Percentiles rank a stretch among this genome's conserved stretches.
These are phyloP conservation scores for Pseudopediastrum boryanum DNA, from an alignment of 139 green algal species.

Conservation along the genomic window DNA sequence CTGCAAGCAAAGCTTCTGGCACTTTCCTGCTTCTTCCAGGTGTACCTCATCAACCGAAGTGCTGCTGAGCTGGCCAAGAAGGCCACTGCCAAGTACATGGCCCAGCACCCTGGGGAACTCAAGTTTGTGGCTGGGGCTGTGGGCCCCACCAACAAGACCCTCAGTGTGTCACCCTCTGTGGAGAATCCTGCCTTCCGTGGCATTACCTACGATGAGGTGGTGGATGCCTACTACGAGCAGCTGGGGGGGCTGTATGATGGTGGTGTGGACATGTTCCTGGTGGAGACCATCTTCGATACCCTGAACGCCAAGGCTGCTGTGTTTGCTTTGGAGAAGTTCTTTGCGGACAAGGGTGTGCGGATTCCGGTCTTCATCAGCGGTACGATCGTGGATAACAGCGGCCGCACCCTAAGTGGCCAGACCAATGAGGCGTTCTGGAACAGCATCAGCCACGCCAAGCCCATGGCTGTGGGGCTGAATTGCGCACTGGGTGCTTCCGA, in stretches of 20 bases:
- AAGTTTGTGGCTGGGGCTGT: slow-evolving; percentile 96
- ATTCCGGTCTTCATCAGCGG: slow-evolving; percentile 95
- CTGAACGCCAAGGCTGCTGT: slow-evolving; percentile 96
- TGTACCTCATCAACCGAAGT: slow-evolving; percentile 89
- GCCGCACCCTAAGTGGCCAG: slow-evolving; percentile 95
- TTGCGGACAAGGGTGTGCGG: slow-evolving; percentile 76
- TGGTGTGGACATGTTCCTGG: slow-evolving; percentile 95
- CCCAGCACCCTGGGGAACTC: slow-evolving; percentile 66
- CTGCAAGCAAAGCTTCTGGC: too few species aligned
- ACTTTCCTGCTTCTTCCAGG: too few species aligned
- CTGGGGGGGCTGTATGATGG: slow-evolving; percentile 83
- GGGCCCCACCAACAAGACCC: slow-evolving; percentile 96
- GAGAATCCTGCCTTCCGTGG: slow-evolving; percentile 96
- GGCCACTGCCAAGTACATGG: slow-evolving; percentile 74
- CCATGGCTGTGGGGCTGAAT: slow-evolving; percentile 96
- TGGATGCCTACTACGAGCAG: slow-evolving; percentile 95
- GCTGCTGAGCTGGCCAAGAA: slow-evolving; percentile 89
- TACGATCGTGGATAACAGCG: slow-evolving; percentile 96
- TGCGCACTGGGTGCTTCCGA: slow-evolving; percentile 95
- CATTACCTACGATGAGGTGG: slow-evolving; percentile 96
- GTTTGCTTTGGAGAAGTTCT: slow-evolving; percentile 94
- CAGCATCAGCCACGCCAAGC: slow-evolving; percentile 89
- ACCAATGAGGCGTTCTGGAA: slow-evolving; percentile 99
- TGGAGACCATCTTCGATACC: slow-evolving; percentile 99
- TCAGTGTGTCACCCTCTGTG: slow-evolving; percentile 94